A percentile compares a stretch with the other conserved stretches of the same genome.
Evolutionary conservation across 345 rosid genomes (phyloP).

Genomic region (Rhodomyrtus tomentosa): DNA sequence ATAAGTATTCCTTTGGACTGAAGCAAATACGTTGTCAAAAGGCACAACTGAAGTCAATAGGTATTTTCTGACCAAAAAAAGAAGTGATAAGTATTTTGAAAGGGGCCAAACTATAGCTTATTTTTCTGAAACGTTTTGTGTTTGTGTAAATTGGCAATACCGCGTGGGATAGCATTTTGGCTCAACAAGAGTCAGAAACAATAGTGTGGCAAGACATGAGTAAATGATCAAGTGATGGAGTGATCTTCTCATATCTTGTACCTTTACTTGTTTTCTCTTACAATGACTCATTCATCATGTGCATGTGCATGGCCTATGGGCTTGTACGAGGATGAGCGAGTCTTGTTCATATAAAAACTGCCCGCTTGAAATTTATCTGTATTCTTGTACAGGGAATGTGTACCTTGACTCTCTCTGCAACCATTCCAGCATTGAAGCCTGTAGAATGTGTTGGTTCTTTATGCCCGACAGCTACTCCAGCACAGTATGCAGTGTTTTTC

Average conservation of each 20-base stretch:
- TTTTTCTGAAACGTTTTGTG: neutral
- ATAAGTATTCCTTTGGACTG: neutral
- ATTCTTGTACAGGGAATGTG: conserved; percentile 60
- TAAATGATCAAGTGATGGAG: neutral
- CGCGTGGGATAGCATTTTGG: neutral
- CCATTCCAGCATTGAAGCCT: conserved; percentile 59
- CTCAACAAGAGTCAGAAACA: neutral
- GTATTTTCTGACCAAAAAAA: neutral
- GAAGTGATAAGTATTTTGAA: neutral
- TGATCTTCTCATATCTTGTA: neutral
- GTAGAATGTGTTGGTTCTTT: conserved; percentile 40
- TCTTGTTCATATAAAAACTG: neutral
- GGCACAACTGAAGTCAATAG: neutral
- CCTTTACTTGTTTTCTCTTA: neutral
- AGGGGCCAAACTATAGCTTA: neutral
- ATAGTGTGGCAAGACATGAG: neutral
- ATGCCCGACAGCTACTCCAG: conserved; percentile 61
- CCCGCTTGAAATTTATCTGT: neutral
- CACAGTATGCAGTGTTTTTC: conserved; percentile 69
- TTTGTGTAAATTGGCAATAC: neutral
- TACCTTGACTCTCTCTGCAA: conserved; percentile 75
- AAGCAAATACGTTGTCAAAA: neutral
- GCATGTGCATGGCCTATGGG: neutral
- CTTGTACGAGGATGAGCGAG: neutral
- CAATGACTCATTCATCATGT: neutral